Evolutionary conservation across 1,139 yeast genomes (phyloP).

Genomic region (Diutina mesorugosa): DNA sequence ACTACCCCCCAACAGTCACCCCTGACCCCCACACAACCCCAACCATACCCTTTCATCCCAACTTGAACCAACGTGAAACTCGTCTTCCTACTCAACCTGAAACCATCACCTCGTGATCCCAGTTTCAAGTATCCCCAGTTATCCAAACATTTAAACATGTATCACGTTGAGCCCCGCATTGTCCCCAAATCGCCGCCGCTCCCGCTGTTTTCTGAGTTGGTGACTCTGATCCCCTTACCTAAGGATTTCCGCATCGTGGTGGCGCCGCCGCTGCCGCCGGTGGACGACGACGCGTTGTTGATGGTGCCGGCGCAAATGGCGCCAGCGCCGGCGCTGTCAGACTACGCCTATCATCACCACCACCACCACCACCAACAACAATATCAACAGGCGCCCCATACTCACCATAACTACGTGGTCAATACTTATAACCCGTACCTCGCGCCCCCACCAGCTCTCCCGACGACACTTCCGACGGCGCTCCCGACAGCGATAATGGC

Average conservation of each 20-base stretch:
- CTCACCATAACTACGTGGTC: background rate
- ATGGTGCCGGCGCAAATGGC: background rate
- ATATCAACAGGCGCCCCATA: background rate
- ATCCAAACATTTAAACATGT: background rate
- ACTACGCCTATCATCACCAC: background rate
- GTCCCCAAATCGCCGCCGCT: background rate
- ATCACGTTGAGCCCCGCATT: background rate
- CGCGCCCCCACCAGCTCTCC: background rate
- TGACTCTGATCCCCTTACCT: constrained; percentile 1
- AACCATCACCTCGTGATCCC: background rate
- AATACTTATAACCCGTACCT: too few relatives aligned
- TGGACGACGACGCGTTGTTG: background rate
- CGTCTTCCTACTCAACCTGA: background rate
- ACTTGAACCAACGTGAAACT: background rate
- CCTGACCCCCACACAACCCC: too few relatives aligned
- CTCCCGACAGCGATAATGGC: background rate
- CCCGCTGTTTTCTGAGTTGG: background rate
- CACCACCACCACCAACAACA: background rate
- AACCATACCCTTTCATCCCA: too few relatives aligned
- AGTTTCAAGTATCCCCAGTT: background rate
- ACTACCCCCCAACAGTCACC: too few relatives aligned
- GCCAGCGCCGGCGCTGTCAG: background rate
- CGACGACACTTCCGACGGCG: background rate
- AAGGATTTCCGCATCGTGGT: background rate
- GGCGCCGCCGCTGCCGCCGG: background rate